Base-by-base conservation (phyloP, 1,139 yeast genomes). In the Scheffersomyces stambukii region DNA sequence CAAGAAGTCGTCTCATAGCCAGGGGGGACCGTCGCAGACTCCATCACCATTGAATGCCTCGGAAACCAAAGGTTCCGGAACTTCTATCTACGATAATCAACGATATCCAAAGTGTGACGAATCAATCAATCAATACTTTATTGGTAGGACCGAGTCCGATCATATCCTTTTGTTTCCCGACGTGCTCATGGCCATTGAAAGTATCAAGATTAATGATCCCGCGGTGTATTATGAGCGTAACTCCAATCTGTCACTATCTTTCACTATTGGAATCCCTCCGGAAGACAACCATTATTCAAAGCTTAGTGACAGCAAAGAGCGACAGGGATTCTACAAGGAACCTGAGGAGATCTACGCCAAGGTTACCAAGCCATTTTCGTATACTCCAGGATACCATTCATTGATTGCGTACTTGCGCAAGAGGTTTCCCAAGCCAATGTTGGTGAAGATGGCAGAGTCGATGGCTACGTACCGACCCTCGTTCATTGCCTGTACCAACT, bases 391-490 rank as follows among this genome's bases (percentile, higher is more conserved):
- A 3, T 91, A 83, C 52, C 96, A 86, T 54, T 76, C 81, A 25
- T 65, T 91, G 32, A 77, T 85, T 45, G 73, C 78, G 11, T 89
- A 89, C 52, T 61, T 91, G 35, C 64, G 82, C 33, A 64, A 72
- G 23, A 58, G 97, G 30, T 88, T 91, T 49, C 73, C 76, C 29
- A 75, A 77, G 36, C 68, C 69, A 17, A 79, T 81, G 60, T 66
- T 89, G 39, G 81, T 88, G 31, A 74, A 80, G 35, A 82, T 91
- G 78, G 91, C 95, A 3, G 81, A 82, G 45, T 77, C 85, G 8
- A 83, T 91, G 81, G 94, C 96, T 0, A 77, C 79, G 27, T 88
- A 88, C 47, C 63, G 97, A 38, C 96, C 97, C 2, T 77, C 88
- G 7, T 89, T 89, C 51, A 88, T 89, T 43, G 96, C 96, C 2